These are phyloP conservation scores for Drosera spatulata DNA, from an alignment of 179 eudicot genomes.

Conservation along the genomic window DNA sequence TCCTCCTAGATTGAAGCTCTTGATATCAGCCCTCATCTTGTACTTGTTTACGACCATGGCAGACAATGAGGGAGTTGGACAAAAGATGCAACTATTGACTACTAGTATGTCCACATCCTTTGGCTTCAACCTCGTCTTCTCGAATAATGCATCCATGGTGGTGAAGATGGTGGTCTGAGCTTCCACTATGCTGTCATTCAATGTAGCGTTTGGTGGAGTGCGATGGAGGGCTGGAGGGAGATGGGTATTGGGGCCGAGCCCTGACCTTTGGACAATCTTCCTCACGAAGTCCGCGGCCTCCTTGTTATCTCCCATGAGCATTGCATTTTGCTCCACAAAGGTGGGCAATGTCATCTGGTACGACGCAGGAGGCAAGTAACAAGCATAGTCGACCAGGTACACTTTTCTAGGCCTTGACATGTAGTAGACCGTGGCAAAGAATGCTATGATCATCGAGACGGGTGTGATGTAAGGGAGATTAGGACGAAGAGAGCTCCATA, in stretches of 20 bases:
- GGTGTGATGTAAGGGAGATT: not conserved
- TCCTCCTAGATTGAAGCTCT: conserved; percentile 22
- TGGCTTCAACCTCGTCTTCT: conserved; percentile 17
- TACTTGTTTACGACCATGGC: conserved; percentile 37
- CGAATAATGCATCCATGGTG: conserved; percentile 24
- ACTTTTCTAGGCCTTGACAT: conserved; percentile 13
- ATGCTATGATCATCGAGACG: not conserved
- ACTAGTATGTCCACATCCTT: conserved; percentile 35
- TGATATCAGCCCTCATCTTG: conserved; percentile 17
- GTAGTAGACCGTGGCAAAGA: conserved; percentile 12
- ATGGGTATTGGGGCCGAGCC: conserved; percentile 43
- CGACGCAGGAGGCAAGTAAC: conserved; percentile 27
- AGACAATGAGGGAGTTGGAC: conserved; percentile 39
- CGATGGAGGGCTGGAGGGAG: conserved; percentile 32
- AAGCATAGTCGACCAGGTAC: conserved; percentile 27
- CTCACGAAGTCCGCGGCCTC: conserved; percentile 22
- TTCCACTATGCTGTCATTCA: conserved; percentile 27
- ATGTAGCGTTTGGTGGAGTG: conserved; percentile 28
- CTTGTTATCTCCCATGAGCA: conserved; percentile 6
- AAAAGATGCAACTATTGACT: conserved; percentile 39
- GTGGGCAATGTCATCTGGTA: conserved; percentile 21
- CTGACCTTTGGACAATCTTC: conserved; percentile 30
- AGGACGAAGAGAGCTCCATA: not conserved
- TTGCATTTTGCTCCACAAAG: conserved; percentile 32
- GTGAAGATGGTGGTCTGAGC: conserved; percentile 33